Conservation (phyloP, 2,329 filamentous ascomycete genomes). For the Iodosphaeria phyllophila region DNA sequence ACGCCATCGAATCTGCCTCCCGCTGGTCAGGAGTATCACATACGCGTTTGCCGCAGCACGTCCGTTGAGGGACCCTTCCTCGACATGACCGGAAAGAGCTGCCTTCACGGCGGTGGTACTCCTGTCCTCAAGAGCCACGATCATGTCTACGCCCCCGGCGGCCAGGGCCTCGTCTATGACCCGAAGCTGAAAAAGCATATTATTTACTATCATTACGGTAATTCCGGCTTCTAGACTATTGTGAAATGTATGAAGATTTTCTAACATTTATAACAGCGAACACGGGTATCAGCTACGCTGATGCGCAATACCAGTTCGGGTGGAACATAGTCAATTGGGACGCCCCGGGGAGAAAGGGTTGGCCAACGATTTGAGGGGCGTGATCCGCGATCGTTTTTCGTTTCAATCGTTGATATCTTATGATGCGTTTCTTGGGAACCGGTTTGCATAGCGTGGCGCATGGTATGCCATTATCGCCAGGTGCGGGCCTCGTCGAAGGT, state of each 20-base stretch:
- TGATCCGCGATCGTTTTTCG: too few relatives aligned
- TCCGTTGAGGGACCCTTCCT: constrained; percentile 33
- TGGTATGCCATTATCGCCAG: too few relatives aligned
- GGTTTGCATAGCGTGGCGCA: too few relatives aligned
- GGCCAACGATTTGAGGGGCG: too few relatives aligned
- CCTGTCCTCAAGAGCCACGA: constrained; percentile 36
- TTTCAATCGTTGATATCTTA: too few relatives aligned
- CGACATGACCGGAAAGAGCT: constrained; percentile 32
- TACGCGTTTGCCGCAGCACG: constrained; percentile 42
- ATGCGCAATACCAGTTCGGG: constrained; percentile 25
- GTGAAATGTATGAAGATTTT: background rate
- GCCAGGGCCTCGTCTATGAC: constrained; percentile 38
- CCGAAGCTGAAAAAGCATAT: constrained; percentile 27
- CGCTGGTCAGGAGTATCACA: constrained; percentile 42
- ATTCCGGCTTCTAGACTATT: background rate
- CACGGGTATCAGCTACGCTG: constrained; percentile 29
- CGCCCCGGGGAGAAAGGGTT: too few relatives aligned
- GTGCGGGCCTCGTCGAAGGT: too few relatives aligned
- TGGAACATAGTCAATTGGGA: constrained; percentile 24
- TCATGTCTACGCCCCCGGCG: constrained; percentile 41
- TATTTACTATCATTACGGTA: constrained; percentile 41
- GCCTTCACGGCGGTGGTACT: constrained; percentile 36
- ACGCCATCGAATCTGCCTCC: constrained; percentile 29
- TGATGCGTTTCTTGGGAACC: too few relatives aligned
- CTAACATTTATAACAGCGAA: constrained; percentile 17